Evolutionary conservation across 2,329 filamentous ascomycete species (phyloP).

Genomic region (Aspergillus eucalypticola): DNA sequence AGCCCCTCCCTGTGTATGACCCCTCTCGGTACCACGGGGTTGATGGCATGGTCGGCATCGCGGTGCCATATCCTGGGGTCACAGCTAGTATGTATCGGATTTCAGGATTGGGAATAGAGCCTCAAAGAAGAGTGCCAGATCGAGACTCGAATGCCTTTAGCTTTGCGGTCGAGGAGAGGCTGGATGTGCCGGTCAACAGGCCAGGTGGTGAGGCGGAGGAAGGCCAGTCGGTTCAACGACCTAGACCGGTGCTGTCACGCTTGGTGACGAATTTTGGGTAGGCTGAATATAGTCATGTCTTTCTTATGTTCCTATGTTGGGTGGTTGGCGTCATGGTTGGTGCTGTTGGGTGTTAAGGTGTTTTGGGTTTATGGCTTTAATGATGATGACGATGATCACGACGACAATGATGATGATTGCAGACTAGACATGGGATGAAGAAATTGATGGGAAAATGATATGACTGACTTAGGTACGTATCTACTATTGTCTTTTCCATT

Average conservation of each 20-base stretch:
- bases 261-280: slow-evolving; percentile 38
- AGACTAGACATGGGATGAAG: not conserved
- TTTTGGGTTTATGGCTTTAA: not conserved
- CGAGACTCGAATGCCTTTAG: not conserved
- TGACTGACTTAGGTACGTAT: not conserved
- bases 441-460: not conserved
- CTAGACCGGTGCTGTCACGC: slow-evolving; percentile 38
- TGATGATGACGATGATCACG: not conserved
- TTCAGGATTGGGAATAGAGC: not conserved
- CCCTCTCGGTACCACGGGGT: slow-evolving; percentile 33
- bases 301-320: not conserved
- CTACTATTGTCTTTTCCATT: too few relatives aligned
- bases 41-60: slow-evolving; percentile 1
- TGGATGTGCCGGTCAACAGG: not conserved
- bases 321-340: not conserved
- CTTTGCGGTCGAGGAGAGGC: not conserved
- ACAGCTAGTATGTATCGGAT: not conserved
- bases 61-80: not conserved
- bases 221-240: slow-evolving; percentile 21
- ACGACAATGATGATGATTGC: not conserved
- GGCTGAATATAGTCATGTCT: not conserved
- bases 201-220: not conserved
- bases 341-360: not conserved
- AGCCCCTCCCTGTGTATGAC: slow-evolving; percentile 35
- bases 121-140: not conserved